Percentiles rank a stretch among this genome's conserved stretches.
Evolutionary conservation across 2,329 filamentous ascomycete genomes (phyloP).

Genomic region (Graphilbum sp.): DNA sequence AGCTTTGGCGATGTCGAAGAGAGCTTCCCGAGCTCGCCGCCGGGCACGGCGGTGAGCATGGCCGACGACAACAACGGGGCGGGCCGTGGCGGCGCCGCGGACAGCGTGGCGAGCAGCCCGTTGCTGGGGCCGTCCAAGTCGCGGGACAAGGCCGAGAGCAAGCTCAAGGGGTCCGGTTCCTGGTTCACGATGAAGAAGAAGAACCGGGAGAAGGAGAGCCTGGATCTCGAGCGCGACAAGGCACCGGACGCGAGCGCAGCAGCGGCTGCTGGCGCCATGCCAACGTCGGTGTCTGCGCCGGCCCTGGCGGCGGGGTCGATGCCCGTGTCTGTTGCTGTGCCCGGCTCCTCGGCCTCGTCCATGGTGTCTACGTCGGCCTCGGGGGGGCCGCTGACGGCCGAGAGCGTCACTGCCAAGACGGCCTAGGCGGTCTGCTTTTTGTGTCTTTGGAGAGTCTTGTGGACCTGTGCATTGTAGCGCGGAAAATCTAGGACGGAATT

Average conservation of each 20-base stretch:
- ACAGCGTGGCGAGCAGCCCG: constrained; percentile 40
- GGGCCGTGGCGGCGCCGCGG: constrained; percentile 32
- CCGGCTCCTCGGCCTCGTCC: too few species aligned
- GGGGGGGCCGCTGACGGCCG: too few species aligned
- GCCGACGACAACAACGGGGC: too few species aligned
- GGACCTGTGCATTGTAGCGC: too few species aligned
- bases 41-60: constrained; percentile 24
- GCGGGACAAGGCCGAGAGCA: constrained; percentile 18
- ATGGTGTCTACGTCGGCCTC: too few species aligned
- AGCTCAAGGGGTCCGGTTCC: constrained; percentile 28
- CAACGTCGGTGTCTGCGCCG: constrained; percentile 2
- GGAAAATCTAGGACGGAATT: too few species aligned
- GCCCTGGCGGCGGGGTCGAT: too few species aligned
- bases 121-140: constrained; percentile 34
- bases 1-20: constrained; percentile 42
- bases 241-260: constrained; percentile 7
- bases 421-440: too few species aligned
- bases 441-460: too few species aligned
- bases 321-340: too few species aligned
- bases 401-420: too few species aligned
- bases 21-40: constrained; percentile 25
- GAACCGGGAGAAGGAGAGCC: constrained; percentile 38
- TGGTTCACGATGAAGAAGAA: constrained; percentile 46
- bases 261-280: not conserved
- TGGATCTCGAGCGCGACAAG: constrained; percentile 30